A percentile compares a stretch with the other conserved stretches of the same genome.
Evolutionary conservation across 2,329 filamentous ascomycete species (phyloP).

Genomic region (Amylocarpus encephaloides): DNA sequence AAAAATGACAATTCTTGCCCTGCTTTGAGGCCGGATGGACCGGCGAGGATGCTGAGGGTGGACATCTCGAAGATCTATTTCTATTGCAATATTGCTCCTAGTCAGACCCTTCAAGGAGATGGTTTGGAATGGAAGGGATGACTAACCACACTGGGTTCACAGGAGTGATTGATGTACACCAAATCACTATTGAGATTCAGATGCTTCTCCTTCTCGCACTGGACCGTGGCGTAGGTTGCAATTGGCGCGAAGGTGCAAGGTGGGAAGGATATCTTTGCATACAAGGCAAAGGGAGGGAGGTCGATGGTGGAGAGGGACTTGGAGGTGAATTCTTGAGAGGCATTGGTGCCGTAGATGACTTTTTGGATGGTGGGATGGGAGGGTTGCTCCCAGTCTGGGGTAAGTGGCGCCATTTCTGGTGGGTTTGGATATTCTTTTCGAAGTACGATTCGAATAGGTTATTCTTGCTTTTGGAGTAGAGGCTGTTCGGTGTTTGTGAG

Average conservation of each 20-base stretch:
- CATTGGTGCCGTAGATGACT: conserved; percentile 44
- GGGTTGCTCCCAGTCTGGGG: conserved; percentile 53
- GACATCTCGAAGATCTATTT: conserved; percentile 53
- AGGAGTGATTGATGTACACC: conserved; percentile 63
- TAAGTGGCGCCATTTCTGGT: conserved; percentile 45
- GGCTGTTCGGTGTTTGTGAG: background rate
- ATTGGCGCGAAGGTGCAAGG: conserved; percentile 49
- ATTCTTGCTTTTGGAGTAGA: background rate
- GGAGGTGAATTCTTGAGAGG: conserved; percentile 44
- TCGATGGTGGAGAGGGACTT: conserved; percentile 51
- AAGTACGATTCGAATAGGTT: background rate
- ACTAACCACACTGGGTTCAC: conserved; percentile 58
- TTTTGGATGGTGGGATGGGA: conserved; percentile 54
- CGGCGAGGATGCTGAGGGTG: conserved; percentile 51
- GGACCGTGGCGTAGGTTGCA: conserved; percentile 59
- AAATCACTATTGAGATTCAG: conserved; percentile 60
- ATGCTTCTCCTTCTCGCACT: conserved; percentile 49
- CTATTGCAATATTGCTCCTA: background rate
- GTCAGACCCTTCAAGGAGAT: background rate
- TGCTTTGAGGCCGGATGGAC: conserved; percentile 45
- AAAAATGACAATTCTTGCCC: conserved; percentile 65
- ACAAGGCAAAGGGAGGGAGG: conserved; percentile 57
- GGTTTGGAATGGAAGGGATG: background rate
- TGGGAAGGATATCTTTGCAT: conserved; percentile 60
- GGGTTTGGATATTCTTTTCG: background rate